A percentile compares a stretch with the other conserved stretches of the same genome.
Conservation (phyloP, 305 asterid species). For the Solanum hybrid region DNA sequence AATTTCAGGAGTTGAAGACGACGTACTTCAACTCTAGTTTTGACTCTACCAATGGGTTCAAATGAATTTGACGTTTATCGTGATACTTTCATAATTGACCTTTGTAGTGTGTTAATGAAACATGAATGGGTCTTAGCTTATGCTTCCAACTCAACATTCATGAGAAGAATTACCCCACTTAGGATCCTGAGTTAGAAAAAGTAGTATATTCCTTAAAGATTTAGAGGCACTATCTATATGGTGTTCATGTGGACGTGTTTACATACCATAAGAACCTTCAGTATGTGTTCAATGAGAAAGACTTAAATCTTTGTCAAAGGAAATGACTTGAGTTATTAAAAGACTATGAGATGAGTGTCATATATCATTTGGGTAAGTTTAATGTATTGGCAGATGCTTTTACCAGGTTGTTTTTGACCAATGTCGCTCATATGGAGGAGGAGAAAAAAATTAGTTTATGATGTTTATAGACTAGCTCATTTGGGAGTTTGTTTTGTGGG, state of each 20-base stretch:
- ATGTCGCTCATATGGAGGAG: neutral
- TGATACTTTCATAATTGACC: neutral
- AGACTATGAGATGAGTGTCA: neutral
- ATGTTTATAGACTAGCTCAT: neutral
- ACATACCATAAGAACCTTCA: neutral
- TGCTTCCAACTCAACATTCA: neutral
- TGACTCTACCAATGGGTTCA: neutral
- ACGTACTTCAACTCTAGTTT: neutral
- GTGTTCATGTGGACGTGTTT: neutral
- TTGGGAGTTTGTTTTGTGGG: neutral
- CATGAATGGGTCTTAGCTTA: neutral
- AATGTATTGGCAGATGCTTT: neutral
- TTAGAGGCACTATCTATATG: neutral
- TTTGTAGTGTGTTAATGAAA: neutral
- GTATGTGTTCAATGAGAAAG: neutral
- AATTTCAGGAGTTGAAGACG: neutral
- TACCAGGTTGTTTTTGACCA: neutral
- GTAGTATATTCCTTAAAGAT: neutral
- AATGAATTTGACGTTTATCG: neutral
- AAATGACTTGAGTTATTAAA: neutral
- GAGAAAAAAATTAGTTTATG: neutral
- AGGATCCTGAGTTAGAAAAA: neutral
- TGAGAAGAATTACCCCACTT: neutral
- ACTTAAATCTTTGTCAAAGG: neutral
- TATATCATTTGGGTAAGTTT: neutral